Evolutionary conservation across 805 yeast genomes (phyloP), one percentile per base, ranked within the genome.

Genomic region (Nakazawaea sp.): DNA sequence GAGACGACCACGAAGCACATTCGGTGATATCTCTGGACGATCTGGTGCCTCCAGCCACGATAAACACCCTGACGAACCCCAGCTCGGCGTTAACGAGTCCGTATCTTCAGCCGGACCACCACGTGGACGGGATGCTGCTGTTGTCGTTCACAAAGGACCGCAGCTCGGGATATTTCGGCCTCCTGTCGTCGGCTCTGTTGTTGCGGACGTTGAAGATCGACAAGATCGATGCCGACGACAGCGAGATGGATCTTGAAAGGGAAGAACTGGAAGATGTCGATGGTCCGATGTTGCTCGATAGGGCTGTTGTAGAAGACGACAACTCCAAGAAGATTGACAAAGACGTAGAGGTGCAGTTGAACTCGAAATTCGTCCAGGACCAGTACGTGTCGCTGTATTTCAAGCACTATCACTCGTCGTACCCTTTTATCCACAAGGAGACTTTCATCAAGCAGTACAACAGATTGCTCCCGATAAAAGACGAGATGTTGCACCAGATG

Each of bases 61-160:
- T 7, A 4, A 5, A 23, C 25, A 17, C 30, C 3, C 18, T 7
- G 10, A 13, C 29, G 17, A 10, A 27, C 11, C 6, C 29, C 7
- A 17, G 31, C 12, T 18, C 12, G 3, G 13, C 36, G n/a, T 32
- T 36, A 18, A 42, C 45, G 7, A 24, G 15, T 18, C 17, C 37
- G 17, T 30, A 41, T 13, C 5, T 27, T 8, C 30, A 44, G 45
- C 13, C 21, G 12, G 30, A 45, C 50, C 3, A 48, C 7, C 45
- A 53, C 45, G 52, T 60, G 34, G 84, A 79, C 52, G 83, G 84
- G 9, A 78, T 79, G 84, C 83, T 80, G 1, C 81, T 79, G 1
- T 48, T 75, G 18, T 67, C 75, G 29, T 56, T 63, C 12, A 60
- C 64, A 39, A 68, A 66, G 5, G 67, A 72, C 33, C 72, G 77